A percentile compares a stretch with the other conserved stretches of the same genome.
phyloP scores from a whole-genome alignment of 441 rosid species.

The Geranium incanum region DNA sequence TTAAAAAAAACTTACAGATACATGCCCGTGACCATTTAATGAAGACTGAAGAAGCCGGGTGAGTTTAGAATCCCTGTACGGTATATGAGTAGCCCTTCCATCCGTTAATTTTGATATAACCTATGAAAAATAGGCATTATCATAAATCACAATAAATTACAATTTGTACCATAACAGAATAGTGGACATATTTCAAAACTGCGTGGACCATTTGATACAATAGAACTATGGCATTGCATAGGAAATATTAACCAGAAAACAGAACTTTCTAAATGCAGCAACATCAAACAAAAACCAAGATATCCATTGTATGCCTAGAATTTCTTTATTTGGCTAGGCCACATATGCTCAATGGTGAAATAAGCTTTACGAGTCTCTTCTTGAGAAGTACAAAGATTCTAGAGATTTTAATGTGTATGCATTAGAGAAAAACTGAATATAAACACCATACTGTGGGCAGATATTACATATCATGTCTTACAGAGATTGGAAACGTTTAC shows the following conservation, averaged over 20 bases:
- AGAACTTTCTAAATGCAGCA: not conserved
- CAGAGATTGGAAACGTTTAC: not conserved
- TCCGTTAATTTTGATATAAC: slow-evolving; percentile 76
- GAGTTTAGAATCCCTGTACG: slow-evolving; percentile 72
- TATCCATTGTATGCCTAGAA: not conserved
- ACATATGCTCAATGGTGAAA: too few species aligned
- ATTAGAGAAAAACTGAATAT: not conserved
- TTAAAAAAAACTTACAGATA: slow-evolving; percentile 47
- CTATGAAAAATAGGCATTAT: slow-evolving; percentile 32
- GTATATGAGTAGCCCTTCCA: slow-evolving; percentile 62
- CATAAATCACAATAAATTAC: slow-evolving; percentile 15
- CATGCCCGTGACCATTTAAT: slow-evolving; percentile 73
- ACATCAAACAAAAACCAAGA: not conserved
- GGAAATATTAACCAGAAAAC: not conserved
- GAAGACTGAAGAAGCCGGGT: slow-evolving; percentile 75
- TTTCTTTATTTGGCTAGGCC: not conserved
- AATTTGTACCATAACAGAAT: not conserved
- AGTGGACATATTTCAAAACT: not conserved
- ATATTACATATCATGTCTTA: not conserved
- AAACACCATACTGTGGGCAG: not conserved
- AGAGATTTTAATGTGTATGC: not conserved
- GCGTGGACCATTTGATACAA: slow-evolving; percentile 11
- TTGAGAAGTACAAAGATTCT: not conserved
- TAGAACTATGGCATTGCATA: not conserved
- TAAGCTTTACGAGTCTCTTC: not conserved